phyloP scores from a whole-genome alignment of 2,329 filamentous ascomycete species.

The Monascus ruber region DNA sequence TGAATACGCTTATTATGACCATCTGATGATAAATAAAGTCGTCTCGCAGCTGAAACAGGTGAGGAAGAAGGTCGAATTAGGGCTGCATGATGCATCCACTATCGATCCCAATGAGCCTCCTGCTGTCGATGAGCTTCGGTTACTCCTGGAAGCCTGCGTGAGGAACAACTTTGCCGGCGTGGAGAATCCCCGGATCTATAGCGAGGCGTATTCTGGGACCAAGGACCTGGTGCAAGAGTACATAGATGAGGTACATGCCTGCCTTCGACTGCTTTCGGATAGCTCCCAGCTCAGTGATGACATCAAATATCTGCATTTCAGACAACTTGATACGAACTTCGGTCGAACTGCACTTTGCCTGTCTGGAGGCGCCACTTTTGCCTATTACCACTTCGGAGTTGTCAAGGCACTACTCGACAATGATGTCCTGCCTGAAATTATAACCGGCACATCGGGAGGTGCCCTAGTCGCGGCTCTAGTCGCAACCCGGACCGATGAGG shows the following conservation, averaged over 20 bases:
- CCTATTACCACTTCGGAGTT: conserved; percentile 94
- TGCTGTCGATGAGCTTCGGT: conserved; percentile 63
- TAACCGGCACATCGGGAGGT: conserved; percentile 91
- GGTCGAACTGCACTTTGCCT: conserved; percentile 86
- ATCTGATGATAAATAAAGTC: conserved; percentile 66
- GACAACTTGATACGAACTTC: conserved; percentile 79
- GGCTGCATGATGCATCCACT: conserved; percentile 16
- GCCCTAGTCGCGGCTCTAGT: conserved; percentile 80
- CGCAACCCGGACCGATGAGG: conserved; percentile 81
- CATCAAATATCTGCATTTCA: conserved; percentile 72
- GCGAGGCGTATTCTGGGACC: conserved; percentile 95
- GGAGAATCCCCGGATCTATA: conserved; percentile 89
- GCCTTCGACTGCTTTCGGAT: conserved; percentile 55
- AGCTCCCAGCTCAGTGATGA: conserved; percentile 57
- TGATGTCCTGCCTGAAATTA: conserved; percentile 76
- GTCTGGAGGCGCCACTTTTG: conserved; percentile 86
- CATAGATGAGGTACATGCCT: conserved; percentile 55
- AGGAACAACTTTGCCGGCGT: conserved; percentile 97
- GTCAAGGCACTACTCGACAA: conserved; percentile 81
- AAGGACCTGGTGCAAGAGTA: conserved; percentile 88
- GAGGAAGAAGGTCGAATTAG: conserved; percentile 29
- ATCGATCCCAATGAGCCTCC: conserved; percentile 24
- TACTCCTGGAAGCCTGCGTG: conserved; percentile 75
- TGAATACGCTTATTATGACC: conserved; percentile 72
- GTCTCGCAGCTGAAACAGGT: conserved; percentile 55